Evolutionary conservation across 2,329 filamentous ascomycete species (phyloP), one percentile per base, ranked within the genome.

Genomic region (Berkeleyomyces rouxiae): DNA sequence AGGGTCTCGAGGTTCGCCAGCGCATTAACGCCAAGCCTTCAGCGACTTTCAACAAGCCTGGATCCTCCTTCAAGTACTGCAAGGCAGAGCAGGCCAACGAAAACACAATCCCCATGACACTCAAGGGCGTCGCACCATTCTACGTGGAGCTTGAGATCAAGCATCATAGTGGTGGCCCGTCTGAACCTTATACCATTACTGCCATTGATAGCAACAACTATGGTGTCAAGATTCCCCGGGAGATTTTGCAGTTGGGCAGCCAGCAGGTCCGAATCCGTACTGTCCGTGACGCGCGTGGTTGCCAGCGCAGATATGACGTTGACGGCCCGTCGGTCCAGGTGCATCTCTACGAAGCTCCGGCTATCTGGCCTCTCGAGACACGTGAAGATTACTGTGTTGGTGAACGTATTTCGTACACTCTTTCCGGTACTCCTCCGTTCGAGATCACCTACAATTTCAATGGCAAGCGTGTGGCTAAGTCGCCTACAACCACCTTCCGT

Each of bases 41-140:
- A 2, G 93, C 91, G 3, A 79, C 81, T 4, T 99, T 99, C 70
- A 79, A 81, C 64, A 88, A 88, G 67, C 89, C 91, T 2, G 91
- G 91, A 13, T 93, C 93, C 72, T 91, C 89, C 0, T 96, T 96
- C 78, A 95, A 93, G 71, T 96, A 92, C 74, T 99, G 93, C 75
- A 86, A 90, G 71, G 85, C 90, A 58, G 89, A 96, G 68, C 82
- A 87, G 59, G 83, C 83, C 61, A 83, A 85, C 40, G 89, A 95
- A 69, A 91, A 99, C 70, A 84, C 82, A 47, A 96, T 99, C 62
- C 91, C 92, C 0, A 86, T 99, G 64, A 85, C 82, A 1, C 79
- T 99, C 16, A 87, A 87, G 64, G 93, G 93, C 46, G 78, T 86
- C 13, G 83, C 92, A 5, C 93, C 93, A 0, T 99, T 99, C 75